These are phyloP conservation scores for Globisporangium uncinulatum DNA, from an alignment of 352 stramenopile species.

Conservation along the genomic window DNA sequence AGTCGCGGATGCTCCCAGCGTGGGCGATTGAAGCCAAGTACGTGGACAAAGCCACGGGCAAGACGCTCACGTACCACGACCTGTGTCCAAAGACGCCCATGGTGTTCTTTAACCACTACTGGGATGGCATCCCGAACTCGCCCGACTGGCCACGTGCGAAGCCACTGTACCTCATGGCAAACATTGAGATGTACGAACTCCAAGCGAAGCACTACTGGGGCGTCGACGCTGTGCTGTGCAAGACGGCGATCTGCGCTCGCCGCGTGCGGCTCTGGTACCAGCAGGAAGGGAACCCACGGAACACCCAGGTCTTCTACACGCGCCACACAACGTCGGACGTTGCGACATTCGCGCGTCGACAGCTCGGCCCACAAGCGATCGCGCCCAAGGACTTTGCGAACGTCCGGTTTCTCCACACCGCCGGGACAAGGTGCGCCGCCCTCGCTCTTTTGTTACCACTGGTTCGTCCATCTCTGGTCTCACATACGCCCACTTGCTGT, in stretches of 20 bases:
- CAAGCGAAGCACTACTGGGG: conserved; percentile 31
- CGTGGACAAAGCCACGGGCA: conserved; percentile 16
- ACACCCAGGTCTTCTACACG: conserved; percentile 36
- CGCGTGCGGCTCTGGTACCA: conserved; percentile 30
- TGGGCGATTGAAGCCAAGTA: conserved; percentile 40
- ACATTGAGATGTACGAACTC: conserved; percentile 60
- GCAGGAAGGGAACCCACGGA: conserved; percentile 46
- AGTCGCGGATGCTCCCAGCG: conserved; percentile 32
- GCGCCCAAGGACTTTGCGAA: not conserved
- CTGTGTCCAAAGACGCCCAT: conserved; percentile 43
- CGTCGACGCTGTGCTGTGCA: conserved; percentile 49
- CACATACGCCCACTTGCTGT: too few species aligned
- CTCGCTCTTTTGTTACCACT: too few species aligned
- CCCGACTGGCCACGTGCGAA: conserved; percentile 30
- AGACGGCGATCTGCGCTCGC: conserved; percentile 21
- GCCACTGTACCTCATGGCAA: conserved; percentile 41
- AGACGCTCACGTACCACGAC: conserved; percentile 40
- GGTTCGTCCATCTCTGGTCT: too few species aligned
- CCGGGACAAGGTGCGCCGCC: not conserved
- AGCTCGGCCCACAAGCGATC: not conserved
- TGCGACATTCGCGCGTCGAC: conserved; percentile 12
- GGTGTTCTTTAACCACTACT: conserved; percentile 61
- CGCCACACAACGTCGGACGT: conserved; percentile 51
- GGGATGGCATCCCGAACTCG: conserved; percentile 22
- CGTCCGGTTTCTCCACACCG: not conserved